Conservation (phyloP, 129 eudicot species). For the Tanacetum coccineum region DNA sequence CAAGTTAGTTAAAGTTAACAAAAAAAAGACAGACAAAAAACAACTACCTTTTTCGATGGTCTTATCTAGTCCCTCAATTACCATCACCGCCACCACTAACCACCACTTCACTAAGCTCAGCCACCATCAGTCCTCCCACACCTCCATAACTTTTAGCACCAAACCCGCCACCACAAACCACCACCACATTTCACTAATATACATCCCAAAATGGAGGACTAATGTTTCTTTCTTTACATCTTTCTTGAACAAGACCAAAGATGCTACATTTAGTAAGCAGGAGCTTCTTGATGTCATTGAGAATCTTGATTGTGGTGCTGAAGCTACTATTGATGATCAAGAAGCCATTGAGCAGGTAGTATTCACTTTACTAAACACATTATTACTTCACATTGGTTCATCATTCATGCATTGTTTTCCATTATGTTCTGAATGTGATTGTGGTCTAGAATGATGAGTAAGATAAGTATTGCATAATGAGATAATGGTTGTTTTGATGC, state of each 20-base stretch:
- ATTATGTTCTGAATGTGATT: background rate
- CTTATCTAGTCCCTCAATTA: conserved; percentile 3
- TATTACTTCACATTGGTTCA: no score
- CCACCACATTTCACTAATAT: conserved; percentile 16
- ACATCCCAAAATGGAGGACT: conserved; percentile 35
- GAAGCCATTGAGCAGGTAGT: conserved; percentile 41
- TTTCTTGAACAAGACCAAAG: conserved; percentile 30
- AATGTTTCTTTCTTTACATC: conserved; percentile 44
- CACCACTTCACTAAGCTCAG: conserved; percentile 24
- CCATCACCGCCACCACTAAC: conserved; percentile 14
- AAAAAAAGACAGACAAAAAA: no score
- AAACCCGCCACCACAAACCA: conserved; percentile 7
- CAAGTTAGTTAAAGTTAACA: no score
- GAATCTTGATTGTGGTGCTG: conserved; percentile 57
- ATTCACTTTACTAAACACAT: background rate
- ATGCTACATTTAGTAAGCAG: conserved; percentile 35
- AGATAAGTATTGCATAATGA: no score
- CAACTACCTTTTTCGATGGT: no score
- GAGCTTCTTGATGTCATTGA: conserved; percentile 57
- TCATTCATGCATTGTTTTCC: background rate
- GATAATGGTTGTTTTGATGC: no score
- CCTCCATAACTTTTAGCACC: conserved; percentile 16
- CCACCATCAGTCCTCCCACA: conserved; percentile 20
- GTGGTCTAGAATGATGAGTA: background rate
- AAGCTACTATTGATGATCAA: conserved; percentile 51